Percentiles rank a stretch among this genome's conserved stretches.
Conservation (phyloP, 495 filamentous ascomycete species). For the Hyaloscypha hepaticicola region DNA sequence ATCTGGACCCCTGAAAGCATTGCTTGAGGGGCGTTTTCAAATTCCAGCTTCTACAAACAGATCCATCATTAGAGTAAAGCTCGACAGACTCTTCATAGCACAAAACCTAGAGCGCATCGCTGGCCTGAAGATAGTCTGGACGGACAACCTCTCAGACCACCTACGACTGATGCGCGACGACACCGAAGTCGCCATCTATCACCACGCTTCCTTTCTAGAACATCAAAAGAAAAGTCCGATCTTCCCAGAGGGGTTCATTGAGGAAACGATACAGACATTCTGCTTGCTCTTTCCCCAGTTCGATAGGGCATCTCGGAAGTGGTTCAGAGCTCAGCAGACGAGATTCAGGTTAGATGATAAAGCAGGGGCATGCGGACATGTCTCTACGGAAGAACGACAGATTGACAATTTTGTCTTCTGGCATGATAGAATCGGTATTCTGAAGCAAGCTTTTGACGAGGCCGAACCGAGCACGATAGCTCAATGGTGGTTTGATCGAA, state of each 20-base stretch:
- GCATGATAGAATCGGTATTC: too few species aligned
- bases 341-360: constrained; percentile 31
- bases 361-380: constrained; percentile 27
- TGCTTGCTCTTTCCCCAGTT: constrained; percentile 44
- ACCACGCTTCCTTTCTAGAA: constrained; percentile 41
- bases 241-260: constrained; percentile 38
- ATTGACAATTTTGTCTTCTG: too few species aligned
- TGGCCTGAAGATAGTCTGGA: constrained; percentile 42
- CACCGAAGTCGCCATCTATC: constrained; percentile 41
- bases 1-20: constrained; percentile 9
- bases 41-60: neutral
- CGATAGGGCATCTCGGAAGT: constrained; percentile 21
- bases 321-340: constrained; percentile 18
- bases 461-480: too few species aligned
- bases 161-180: constrained; percentile 42
- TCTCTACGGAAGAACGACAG: constrained; percentile 38
- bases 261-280: constrained; percentile 47
- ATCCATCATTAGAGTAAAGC: constrained; percentile 2
- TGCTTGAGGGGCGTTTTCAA: constrained; percentile 16
- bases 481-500: too few species aligned
- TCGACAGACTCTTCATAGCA: constrained; percentile 34
- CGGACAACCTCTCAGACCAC: constrained; percentile 46
- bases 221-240: constrained; percentile 24
- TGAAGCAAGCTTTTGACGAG: too few species aligned
- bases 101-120: constrained; percentile 35